Percentiles rank a stretch among this genome's conserved stretches.
phyloP scores from a whole-genome alignment of 169 alveolate species.

The Blepharisma undulans region DNA sequence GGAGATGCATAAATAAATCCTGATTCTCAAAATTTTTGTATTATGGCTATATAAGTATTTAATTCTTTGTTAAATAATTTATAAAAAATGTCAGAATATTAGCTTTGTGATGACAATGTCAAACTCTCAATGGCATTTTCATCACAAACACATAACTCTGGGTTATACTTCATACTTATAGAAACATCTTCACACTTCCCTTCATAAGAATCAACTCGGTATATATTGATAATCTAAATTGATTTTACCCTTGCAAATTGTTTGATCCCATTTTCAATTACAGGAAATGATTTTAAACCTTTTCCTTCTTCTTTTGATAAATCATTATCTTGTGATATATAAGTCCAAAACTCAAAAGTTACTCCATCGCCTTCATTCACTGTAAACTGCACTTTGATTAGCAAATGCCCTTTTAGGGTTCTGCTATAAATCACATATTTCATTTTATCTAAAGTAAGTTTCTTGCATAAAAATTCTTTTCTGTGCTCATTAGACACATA shows the following conservation, averaged over 20 bases:
- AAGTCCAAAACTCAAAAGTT: neutral
- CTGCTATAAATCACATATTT: neutral
- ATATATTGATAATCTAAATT: neutral
- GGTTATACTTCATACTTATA: neutral
- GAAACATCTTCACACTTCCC: neutral
- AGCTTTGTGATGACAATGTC: neutral
- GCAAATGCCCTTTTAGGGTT: neutral
- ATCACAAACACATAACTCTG: constrained; percentile 12
- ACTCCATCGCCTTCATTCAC: neutral
- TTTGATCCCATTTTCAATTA: neutral
- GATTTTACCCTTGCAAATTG: neutral
- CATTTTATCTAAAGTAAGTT: neutral
- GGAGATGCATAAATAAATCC: too few species aligned
- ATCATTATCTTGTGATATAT: neutral
- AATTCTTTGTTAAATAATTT: too few species aligned
- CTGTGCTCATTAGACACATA: neutral
- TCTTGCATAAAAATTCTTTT: neutral
- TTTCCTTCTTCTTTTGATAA: neutral
- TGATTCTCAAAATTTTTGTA: too few species aligned
- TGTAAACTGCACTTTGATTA: neutral
- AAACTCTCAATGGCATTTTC: neutral
- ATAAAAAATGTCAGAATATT: too few species aligned
- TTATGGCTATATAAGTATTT: too few species aligned
- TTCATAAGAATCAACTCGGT: neutral
- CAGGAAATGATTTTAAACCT: neutral